Percentiles rank a stretch among this genome's conserved stretches.
These are phyloP conservation scores for Rhododendron ovatum DNA, from an alignment of 148 eudicot genomes.

Conservation along the genomic window DNA sequence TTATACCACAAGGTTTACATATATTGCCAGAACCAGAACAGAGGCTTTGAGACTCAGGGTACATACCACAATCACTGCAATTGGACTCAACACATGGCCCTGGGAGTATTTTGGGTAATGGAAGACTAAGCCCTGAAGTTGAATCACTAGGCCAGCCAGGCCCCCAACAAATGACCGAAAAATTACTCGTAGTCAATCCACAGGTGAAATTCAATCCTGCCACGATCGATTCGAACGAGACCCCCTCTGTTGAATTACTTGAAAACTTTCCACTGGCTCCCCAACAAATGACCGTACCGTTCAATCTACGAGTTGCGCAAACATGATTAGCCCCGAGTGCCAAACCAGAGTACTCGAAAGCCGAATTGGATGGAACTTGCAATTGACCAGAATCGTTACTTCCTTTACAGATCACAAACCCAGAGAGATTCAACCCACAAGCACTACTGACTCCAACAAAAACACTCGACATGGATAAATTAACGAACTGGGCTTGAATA, in stretches of 20 bases:
- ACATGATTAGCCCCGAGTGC: slow-evolving; percentile 12
- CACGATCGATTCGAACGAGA: slow-evolving; percentile 38
- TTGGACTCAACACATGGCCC: slow-evolving; percentile 22
- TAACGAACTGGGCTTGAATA: slow-evolving; percentile 14
- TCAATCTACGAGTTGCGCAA: slow-evolving; percentile 2
- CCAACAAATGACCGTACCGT: slow-evolving; percentile 41
- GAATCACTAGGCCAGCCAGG: slow-evolving; percentile 15
- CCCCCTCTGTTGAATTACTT: neutral
- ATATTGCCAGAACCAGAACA: slow-evolving; percentile 66
- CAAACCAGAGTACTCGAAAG: neutral
- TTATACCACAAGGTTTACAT: slow-evolving; percentile 40
- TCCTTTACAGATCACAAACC: slow-evolving; percentile 57
- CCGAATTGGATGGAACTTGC: slow-evolving; percentile 24
- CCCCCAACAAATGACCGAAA: slow-evolving; percentile 23
- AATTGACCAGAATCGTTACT: slow-evolving; percentile 36
- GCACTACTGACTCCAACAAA: slow-evolving; percentile 27
- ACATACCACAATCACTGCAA: slow-evolving; percentile 54
- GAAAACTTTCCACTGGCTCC: slow-evolving; percentile 52
- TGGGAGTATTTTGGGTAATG: slow-evolving; percentile 18
- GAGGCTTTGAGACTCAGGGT: slow-evolving; percentile 53
- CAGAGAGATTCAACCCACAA: slow-evolving; percentile 60
- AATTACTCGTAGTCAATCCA: slow-evolving; percentile 15
- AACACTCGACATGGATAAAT: neutral
- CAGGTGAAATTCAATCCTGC: slow-evolving; percentile 24
- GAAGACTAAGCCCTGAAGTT: slow-evolving; percentile 14